phyloP scores from a whole-genome alignment of 768 basidiomycete species.

The Inosperma sp. region DNA sequence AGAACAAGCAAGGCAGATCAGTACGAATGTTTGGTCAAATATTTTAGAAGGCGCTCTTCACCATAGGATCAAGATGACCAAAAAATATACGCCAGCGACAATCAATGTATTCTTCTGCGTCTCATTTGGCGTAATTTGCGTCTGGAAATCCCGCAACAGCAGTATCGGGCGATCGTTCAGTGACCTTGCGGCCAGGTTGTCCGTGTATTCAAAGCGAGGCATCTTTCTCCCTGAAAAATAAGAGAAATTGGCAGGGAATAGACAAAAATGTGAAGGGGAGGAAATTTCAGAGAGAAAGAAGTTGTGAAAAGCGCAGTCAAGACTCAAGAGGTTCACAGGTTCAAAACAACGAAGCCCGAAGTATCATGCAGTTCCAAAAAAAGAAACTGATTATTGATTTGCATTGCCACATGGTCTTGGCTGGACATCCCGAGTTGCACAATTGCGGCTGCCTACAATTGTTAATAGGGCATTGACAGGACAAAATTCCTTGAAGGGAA shows the following conservation, averaged over 20 bases:
- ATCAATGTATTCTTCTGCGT: constrained; percentile 78
- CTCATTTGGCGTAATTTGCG: constrained; percentile 54
- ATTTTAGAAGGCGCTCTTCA: constrained; percentile 29
- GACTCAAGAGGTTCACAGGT: no score
- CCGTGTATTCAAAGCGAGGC: constrained; percentile 19
- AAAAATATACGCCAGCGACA: constrained; percentile 69
- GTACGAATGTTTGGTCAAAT: neutral
- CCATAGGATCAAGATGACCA: constrained; percentile 80
- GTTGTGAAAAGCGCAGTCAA: no score
- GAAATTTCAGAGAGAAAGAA: no score
- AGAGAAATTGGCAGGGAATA: neutral
- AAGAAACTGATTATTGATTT: no score
- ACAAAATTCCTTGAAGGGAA: no score
- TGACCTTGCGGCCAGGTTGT: constrained; percentile 11
- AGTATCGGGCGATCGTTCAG: constrained; percentile 20
- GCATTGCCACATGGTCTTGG: no score
- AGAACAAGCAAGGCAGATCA: neutral
- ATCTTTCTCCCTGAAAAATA: constrained; percentile 10
- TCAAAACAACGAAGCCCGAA: no score
- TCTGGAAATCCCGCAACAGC: constrained; percentile 38
- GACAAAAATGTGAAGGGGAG: no score
- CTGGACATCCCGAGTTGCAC: no score
- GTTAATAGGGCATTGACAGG: no score
- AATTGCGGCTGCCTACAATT: no score
- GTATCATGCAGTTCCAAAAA: no score